These are phyloP conservation scores for Rhytidiadelphus loreus DNA, from an alignment of 225 moss, liverwort and hornwort genomes.

Conservation along the genomic window DNA sequence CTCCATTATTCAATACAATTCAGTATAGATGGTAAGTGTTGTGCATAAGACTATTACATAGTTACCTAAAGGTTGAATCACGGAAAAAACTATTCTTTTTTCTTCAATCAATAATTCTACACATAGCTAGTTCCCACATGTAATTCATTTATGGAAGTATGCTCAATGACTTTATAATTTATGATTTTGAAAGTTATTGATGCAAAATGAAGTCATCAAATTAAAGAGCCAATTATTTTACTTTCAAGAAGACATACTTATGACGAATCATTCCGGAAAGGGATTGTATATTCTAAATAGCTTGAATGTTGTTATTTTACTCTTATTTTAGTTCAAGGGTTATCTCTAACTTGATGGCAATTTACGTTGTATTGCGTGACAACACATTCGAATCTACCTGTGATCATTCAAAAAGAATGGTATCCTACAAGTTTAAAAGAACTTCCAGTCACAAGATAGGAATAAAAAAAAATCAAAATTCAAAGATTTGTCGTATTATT, in stretches of 20 bases:
- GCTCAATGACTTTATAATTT: background rate
- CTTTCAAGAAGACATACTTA: background rate
- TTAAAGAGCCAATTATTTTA: background rate
- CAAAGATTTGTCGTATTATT: background rate
- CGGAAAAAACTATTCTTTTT: background rate
- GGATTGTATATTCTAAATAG: background rate
- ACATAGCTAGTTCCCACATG: background rate
- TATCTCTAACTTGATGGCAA: background rate
- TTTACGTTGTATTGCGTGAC: background rate
- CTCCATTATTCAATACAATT: background rate
- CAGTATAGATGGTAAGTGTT: background rate
- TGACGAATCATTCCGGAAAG: background rate
- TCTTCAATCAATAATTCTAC: background rate
- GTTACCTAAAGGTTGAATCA: background rate
- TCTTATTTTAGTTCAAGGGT: background rate
- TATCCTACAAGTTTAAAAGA: background rate
- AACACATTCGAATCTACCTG: background rate
- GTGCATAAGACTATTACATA: background rate
- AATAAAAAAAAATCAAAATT: background rate
- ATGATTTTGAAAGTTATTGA: background rate
- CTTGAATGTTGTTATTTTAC: background rate
- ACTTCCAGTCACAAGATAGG: background rate
- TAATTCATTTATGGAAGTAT: background rate
- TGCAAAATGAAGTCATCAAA: background rate
- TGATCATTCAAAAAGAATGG: background rate